Base-by-base conservation (phyloP, 495 filamentous ascomycete genomes). In the Trichoderma erinaceum region DNA sequence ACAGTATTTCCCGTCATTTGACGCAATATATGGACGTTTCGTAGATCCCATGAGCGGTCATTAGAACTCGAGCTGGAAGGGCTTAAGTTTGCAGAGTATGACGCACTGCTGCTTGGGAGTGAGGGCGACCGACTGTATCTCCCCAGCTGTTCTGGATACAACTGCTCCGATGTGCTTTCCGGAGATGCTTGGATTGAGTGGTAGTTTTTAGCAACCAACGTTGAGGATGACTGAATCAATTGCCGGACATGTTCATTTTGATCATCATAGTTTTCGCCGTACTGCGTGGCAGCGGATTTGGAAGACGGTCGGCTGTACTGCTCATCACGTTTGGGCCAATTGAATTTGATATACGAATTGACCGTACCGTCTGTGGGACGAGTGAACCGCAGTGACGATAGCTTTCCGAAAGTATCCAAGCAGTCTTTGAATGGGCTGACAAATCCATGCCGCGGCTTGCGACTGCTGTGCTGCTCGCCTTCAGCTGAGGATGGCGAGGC, bases 281-380 rank as follows among this genome's bases (percentile, higher is more conserved):
- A 21, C 56, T 32, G 23, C 56, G 56, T 32, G 23, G 27, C 56
- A 27, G 27, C 56, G 2, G 56, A 61, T 32, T 29, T 32, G 8
- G 56, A 61, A 16, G 25, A 61, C 1, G 56, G 11, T 11, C 56
- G 56, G 6, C 56, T 25, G 10, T 10, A 11, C 25, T 35, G 56
- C 56, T 23, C 4, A 29, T 25, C 12, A 5, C 25, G 56, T 25
- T 27, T 13, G 12, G 63, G 63, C 35, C 41, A 41, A n/a, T 65
- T 46, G 63, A 41, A 66, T 38, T 66, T 66, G 43, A 66, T 66
- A n/a, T 66, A 66, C 15, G 29, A 32, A 29, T 66, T 66, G 41
- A 46, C 41, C 12, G 16, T 32, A 23, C 65, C 43, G 15, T 66
- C 43, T 13, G 18, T 66, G 8, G 43, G 65, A 18, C 65, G 41